phyloP scores from a whole-genome alignment of 2,329 filamentous ascomycete species.

The Clathrospora elynae region DNA sequence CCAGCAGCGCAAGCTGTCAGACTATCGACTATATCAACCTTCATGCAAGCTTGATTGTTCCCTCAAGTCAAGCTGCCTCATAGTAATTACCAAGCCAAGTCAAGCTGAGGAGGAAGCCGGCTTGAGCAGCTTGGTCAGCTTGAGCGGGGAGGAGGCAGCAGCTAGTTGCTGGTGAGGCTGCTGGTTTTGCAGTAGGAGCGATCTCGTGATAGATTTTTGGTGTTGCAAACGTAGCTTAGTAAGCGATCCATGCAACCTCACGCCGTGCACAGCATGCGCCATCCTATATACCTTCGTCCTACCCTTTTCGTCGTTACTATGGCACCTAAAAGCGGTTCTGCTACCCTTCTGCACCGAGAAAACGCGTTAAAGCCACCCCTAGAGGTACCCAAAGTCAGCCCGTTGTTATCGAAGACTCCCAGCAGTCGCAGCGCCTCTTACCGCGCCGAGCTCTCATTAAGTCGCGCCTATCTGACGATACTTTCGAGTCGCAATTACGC shows the following conservation, averaged over 20 bases:
- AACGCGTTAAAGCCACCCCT: too few relatives aligned
- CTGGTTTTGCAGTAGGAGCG: constrained; percentile 1
- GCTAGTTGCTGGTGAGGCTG: constrained; percentile 3
- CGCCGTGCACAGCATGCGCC: constrained; percentile 2
- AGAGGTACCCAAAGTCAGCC: too few relatives aligned
- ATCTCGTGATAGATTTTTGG: background rate
- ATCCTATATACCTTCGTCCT: constrained; percentile 2
- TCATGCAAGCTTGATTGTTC: constrained; percentile 4
- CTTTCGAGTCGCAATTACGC: too few relatives aligned
- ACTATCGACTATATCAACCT: too few relatives aligned
- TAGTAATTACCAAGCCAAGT: constrained; percentile 3
- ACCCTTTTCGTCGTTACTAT: constrained; percentile 3
- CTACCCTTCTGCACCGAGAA: too few relatives aligned
- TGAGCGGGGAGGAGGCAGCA: constrained; percentile 3
- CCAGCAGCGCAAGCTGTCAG: constrained; percentile 84
- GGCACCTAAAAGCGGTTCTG: constrained; percentile 2
- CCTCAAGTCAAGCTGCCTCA: constrained; percentile 4
- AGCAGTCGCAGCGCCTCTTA: constrained; percentile 4
- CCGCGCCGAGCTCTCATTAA: too few relatives aligned
- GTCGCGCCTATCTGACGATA: too few relatives aligned
- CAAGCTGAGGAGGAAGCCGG: constrained; percentile 3
- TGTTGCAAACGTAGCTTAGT: constrained; percentile 3
- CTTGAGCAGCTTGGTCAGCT: constrained; percentile 3
- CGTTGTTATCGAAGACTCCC: too few relatives aligned
- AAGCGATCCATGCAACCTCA: constrained; percentile 2